Percentiles rank a stretch among this genome's conserved stretches.
These are phyloP conservation scores for Yarrowia galli DNA, from an alignment of 1,139 yeast genomes.

Conservation along the genomic window DNA sequence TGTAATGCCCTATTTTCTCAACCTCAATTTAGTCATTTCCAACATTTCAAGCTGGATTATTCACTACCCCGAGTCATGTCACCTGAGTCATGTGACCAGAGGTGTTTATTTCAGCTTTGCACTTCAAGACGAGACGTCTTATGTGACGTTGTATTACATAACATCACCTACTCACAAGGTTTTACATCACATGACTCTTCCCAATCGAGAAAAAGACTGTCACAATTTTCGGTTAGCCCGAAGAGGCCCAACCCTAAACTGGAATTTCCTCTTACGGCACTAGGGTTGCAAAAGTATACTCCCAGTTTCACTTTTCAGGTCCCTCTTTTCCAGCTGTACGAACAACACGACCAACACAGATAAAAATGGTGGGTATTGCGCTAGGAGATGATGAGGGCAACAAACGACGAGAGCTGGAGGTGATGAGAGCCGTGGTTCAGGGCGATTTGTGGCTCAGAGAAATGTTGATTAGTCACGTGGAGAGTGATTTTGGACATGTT, in stretches of 20 bases:
- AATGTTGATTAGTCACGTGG: too few species aligned
- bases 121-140: too few species aligned
- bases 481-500: too few species aligned
- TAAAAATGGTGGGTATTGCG: slow-evolving; percentile 36
- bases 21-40: too few species aligned
- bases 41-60: too few species aligned
- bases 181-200: slow-evolving; percentile 4
- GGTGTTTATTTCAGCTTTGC: too few species aligned
- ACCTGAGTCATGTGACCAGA: too few species aligned
- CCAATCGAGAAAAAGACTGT: slow-evolving; percentile 25
- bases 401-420: neutral
- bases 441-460: too few species aligned
- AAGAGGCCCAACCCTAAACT: slow-evolving; percentile 20
- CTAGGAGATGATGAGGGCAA: neutral
- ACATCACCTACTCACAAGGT: neutral
- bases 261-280: slow-evolving; percentile 8
- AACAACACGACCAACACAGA: slow-evolving; percentile 36
- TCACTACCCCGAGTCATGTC: too few species aligned
- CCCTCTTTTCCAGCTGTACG: slow-evolving; percentile 37
- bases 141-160: too few species aligned
- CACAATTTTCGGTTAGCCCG: slow-evolving; percentile 14
- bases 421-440: too few species aligned
- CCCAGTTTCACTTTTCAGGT: slow-evolving; percentile 32
- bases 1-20: too few species aligned
- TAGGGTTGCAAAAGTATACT: slow-evolving; percentile 18